Conservation (phyloP, 306 rosid genomes). For the Dryas alaskensis region DNA sequence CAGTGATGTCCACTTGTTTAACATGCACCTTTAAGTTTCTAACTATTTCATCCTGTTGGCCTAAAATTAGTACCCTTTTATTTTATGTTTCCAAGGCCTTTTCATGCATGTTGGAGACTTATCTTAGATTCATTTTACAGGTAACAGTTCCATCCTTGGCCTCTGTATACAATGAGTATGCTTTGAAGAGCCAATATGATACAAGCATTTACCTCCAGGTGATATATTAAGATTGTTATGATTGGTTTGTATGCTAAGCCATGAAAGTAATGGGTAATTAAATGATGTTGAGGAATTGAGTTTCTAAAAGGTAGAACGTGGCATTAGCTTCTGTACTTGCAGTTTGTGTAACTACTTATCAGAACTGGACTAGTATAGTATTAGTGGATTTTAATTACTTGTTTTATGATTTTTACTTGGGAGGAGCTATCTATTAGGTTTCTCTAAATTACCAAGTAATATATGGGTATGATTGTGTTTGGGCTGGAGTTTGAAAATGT, state of each 20-base stretch:
- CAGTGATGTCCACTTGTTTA: neutral
- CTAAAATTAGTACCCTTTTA: conserved; percentile 1
- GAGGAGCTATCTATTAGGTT: neutral
- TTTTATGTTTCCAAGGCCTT: conserved; percentile 9
- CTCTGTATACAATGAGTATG: conserved; percentile 96
- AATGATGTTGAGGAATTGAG: neutral
- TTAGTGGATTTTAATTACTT: neutral
- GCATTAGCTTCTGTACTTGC: neutral
- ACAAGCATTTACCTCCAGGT: conserved; percentile 99
- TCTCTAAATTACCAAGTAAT: neutral
- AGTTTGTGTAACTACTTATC: neutral
- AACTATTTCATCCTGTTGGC: conserved; percentile 9
- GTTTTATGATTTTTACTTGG: neutral
- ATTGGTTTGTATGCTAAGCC: neutral
- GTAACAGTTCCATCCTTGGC: conserved; percentile 97
- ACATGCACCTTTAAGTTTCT: neutral
- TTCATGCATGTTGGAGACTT: conserved; percentile 21
- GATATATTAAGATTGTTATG: conserved; percentile 2
- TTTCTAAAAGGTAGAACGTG: neutral
- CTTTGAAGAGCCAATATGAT: conserved; percentile 98
- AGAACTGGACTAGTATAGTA: neutral
- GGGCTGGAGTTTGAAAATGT: neutral
- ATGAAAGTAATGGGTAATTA: neutral
- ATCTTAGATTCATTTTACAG: conserved; percentile 47
- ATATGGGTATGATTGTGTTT: neutral